Base-by-base conservation (phyloP, 257 asterid genomes). In the Craterostigma plantagineum region DNA sequence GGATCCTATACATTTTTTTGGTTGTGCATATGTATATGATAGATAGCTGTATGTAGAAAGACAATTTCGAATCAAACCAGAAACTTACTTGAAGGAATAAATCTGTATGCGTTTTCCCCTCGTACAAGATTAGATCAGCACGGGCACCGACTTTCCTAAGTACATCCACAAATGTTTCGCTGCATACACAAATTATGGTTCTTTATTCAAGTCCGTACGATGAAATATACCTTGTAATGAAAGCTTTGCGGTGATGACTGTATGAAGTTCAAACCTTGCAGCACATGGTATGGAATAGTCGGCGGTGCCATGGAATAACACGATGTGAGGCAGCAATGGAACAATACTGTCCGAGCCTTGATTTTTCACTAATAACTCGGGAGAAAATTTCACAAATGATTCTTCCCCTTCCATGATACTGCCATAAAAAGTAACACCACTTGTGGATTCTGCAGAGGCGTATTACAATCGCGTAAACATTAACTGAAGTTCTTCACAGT, bases 321-420 rank as follows among this genome's bases (percentile, higher is more conserved):
- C 46, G 17, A 77, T 53, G 43, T 10, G 82, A 41, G 96, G 99
- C 61, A 90, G 80, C 58, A 79, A 45, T 42, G 69, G 43, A 41
- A 64, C 69, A 44, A 69, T 71, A 54, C 38, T 35, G 37, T 55
- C 49, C 9, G 65, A 56, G 73, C 59, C 60, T 54, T 52, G 54
- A 23, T 63, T 58, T 45, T 54, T 84, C 52, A 75, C 59, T 43
- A 83, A 55, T 34, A 67, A 46, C 67, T 80, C 99, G 51, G 99
- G 99, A 41, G 99, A 90, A 63, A 75, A 83, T 11, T 52, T 60
- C 52, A 61, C 74, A 63, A 83, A 56, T 15, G 72, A 67, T 38
- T 83, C 59, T 56, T 90, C 92, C 33, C 96, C 99, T 63, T 90
- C 99, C 99, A 90, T 90, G 45, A 80, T 60, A 73, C 99, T 90